Evolutionary conservation across 2,329 filamentous ascomycete genomes (phyloP).

Genomic region (Ascochyta pisi): DNA sequence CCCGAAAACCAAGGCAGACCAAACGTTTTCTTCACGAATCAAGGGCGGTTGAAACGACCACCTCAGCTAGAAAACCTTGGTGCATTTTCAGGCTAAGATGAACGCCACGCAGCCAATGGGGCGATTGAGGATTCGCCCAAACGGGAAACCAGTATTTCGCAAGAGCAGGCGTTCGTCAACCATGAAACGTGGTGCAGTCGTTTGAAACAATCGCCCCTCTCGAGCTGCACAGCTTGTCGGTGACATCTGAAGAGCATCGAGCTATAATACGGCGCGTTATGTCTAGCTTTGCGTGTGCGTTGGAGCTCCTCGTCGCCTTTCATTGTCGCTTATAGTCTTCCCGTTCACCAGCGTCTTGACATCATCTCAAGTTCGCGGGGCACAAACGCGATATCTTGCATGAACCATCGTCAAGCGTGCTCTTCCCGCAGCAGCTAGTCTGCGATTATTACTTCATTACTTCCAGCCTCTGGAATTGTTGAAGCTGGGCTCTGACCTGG

Average conservation of each 20-base stretch:
- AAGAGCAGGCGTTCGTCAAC: slow-evolving; percentile 5
- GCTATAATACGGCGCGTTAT: slow-evolving; percentile 25
- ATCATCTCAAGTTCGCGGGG: slow-evolving; percentile 12
- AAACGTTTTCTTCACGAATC: background rate
- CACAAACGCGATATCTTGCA: slow-evolving; percentile 4
- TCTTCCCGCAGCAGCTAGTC: slow-evolving; percentile 8
- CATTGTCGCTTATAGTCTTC: slow-evolving; percentile 3
- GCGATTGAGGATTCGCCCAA: slow-evolving; percentile 8
- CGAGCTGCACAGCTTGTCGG: slow-evolving; percentile 10
- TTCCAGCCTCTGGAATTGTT: slow-evolving; percentile 11
- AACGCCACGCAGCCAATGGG: slow-evolving; percentile 17
- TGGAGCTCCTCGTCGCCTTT: slow-evolving; percentile 7
- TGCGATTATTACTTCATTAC: slow-evolving; percentile 13
- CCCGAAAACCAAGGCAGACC: slow-evolving; percentile 12
- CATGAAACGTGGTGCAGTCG: slow-evolving; percentile 28
- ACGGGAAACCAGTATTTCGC: slow-evolving; percentile 13
- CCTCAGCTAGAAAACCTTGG: slow-evolving; percentile 7
- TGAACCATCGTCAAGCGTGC: slow-evolving; percentile 9
- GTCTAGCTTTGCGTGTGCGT: slow-evolving; percentile 14
- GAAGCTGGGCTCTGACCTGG: background rate
- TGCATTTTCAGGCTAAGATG: slow-evolving; percentile 19
- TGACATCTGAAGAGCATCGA: slow-evolving; percentile 3
- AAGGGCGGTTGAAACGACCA: slow-evolving; percentile 15
- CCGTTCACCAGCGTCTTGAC: slow-evolving; percentile 9
- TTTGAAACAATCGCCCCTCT: slow-evolving; percentile 29